Evolutionary conservation across 208 protist genomes (phyloP), one percentile per base, ranked within the genome.

Genomic region (Leishmania turanica): DNA sequence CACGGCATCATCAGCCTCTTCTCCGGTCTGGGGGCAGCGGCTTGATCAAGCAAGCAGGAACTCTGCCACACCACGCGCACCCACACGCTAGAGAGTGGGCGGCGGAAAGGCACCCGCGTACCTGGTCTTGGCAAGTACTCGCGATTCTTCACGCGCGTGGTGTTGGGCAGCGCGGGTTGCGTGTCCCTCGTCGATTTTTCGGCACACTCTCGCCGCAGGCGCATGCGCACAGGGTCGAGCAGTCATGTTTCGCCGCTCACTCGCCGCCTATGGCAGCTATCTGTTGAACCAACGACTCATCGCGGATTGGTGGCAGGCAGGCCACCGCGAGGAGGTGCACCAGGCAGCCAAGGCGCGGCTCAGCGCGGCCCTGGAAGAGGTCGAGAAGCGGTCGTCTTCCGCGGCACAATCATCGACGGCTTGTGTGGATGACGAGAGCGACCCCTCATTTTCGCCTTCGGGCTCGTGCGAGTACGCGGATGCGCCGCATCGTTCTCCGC

Each of bases 231-330:
- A 0, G 24, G 2, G 24, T 49, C 40, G 37, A 51, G 54, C 45
- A 49, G 51, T 64, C 47, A 89, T 91, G 85, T n/a, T 89, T 56
- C 86, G 87, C 3, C 8, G 68, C 19, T 85, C 81, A 15, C 69
- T 68, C 37, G 58, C 66, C 11, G 69, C 81, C 40, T 81, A 65
- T 13, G 91, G 90, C 62, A 87, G 82, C 68, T 96, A 87, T 81
- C 45, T 97, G 45, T 78, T 96, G 27, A 92, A 89, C 54, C 80
- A 87, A 70, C 89, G 90, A 75, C 84, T 96, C 13, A 79, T 94
- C 42, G 78, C 87, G 3, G 95, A 97, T 77, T 96, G 92, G 92
- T 96, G 95, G 91, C 95, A 97, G 82, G 81, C 88, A 7, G 90
- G 92, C 72, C 88, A 90, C 71, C 90, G 95, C 8, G 92, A 96